These are phyloP conservation scores for Colletotrichum echinochloae DNA, from an alignment of 2,329 filamentous ascomycete genomes.

Conservation along the genomic window DNA sequence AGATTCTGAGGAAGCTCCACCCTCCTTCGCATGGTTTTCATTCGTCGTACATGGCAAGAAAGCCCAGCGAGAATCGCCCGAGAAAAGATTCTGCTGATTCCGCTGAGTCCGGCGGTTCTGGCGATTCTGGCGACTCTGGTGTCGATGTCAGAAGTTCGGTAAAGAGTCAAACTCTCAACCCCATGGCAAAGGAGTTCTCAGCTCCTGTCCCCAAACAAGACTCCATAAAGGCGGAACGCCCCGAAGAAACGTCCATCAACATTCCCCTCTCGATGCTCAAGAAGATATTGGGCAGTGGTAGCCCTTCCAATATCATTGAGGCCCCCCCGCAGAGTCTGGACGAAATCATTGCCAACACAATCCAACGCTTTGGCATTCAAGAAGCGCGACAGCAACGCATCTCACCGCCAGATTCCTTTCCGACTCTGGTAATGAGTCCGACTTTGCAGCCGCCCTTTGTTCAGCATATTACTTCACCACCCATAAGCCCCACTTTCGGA, in stretches of 20 bases:
- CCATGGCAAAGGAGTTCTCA: slow-evolving; percentile 36
- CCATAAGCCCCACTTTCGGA: neutral
- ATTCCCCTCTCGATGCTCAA: slow-evolving; percentile 30
- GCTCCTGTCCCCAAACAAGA: slow-evolving; percentile 8
- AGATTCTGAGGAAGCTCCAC: slow-evolving; percentile 31
- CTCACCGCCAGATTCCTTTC: neutral
- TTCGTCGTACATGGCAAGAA: neutral
- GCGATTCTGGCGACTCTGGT: slow-evolving; percentile 20
- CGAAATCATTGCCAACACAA: slow-evolving; percentile 26
- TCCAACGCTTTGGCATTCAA: slow-evolving; percentile 25
- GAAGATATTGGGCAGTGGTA: slow-evolving; percentile 11
- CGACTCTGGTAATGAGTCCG: neutral
- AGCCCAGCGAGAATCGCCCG: neutral
- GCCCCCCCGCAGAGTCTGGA: slow-evolving; percentile 6
- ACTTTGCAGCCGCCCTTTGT: slow-evolving; percentile 1
- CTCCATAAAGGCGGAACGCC: slow-evolving; percentile 4
- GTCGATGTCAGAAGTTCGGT: slow-evolving; percentile 16
- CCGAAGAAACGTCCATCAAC: slow-evolving; percentile 30
- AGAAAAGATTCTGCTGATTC: slow-evolving; percentile 16
- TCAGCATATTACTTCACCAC: neutral
- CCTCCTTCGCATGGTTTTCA: neutral
- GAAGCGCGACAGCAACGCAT: neutral
- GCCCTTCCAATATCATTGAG: neutral
- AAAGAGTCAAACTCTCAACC: slow-evolving; percentile 30
- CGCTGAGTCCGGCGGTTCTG: too few species aligned